Evolutionary conservation across 768 basidiomycete species (phyloP), one percentile per base, ranked within the genome.

Genomic region (Filobasidium floriforme): DNA sequence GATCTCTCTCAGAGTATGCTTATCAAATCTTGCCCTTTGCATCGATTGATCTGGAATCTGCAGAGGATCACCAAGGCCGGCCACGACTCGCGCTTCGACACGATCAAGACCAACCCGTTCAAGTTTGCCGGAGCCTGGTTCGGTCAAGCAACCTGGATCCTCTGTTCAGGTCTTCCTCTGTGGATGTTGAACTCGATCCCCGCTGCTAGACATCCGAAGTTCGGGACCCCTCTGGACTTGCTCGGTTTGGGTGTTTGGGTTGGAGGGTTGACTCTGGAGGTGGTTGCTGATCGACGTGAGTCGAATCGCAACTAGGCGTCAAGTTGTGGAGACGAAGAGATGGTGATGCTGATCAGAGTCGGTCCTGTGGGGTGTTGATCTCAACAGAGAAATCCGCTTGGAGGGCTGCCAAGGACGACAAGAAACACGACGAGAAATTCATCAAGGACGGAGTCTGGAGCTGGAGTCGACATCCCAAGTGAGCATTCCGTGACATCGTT

Each of bases 381-480:
- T 19, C 6, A 22, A n/a, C 62, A 72, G 73, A 89, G 77, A 89
- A 90, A 75, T 76, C 82, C 2, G 75, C 78, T 0, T 89, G 88
- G 88, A 80, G 86, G 46, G 75, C 74, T 37, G 82, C 80, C 0
- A 87, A 85, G 72, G 80, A 86, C 19, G 80, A 80, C 19, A 87
- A 87, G 74, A 77, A 85, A 66, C 88, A 89, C 72, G 82, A 87
- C 55, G 85, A 89, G 69, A 82, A 83, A 71, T 89, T 89, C 73
- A 86, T 89, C 65, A 83, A 82, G 9, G 80, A 79, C 32, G 88
- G 88, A 1, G 76, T 89, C 19, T 91, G 88, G 88, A 79, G 82
- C 24, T 74, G 84, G 54, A 85, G 84, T 69, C 79, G 88, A 28
- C 89, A 89, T 70, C 88, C 88, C 24, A 89, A 89, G 88, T 89